These are phyloP conservation scores for Paramecium biaurelia DNA, from an alignment of 73 alveolate species.

Conservation along the genomic window DNA sequence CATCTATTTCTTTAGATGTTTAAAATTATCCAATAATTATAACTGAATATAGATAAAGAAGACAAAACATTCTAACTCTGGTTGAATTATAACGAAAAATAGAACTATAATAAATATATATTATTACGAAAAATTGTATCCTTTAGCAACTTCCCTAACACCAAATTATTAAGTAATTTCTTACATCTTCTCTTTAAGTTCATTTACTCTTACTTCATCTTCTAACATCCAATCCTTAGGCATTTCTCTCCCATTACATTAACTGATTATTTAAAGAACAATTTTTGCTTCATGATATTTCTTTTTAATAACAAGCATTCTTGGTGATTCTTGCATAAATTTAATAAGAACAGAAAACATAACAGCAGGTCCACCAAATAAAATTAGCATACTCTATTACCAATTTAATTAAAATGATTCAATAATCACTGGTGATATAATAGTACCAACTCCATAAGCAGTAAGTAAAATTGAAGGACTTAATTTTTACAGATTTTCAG, in stretches of 20 bases:
- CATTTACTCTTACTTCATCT: not conserved
- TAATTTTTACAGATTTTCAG: constrained; percentile 2
- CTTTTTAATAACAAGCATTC: not conserved
- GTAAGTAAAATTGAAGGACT: not conserved
- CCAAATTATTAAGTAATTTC: not conserved
- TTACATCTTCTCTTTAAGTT: not conserved
- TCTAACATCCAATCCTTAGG: constrained; percentile 40
- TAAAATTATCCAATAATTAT: not conserved
- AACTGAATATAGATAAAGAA: not conserved
- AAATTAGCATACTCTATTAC: not conserved
- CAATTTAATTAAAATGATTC: not conserved
- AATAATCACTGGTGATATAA: not conserved
- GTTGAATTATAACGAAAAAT: constrained; percentile 2
- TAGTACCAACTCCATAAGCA: not conserved
- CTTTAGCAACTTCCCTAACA: not conserved
- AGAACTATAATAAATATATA: not conserved
- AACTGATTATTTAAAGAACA: not conserved
- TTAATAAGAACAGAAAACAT: constrained; percentile 27
- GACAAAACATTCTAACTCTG: constrained; percentile 40
- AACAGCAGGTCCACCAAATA: constrained; percentile 47
- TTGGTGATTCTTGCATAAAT: constrained; percentile 27
- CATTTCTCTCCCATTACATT: not conserved
- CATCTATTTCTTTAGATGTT: not conserved
- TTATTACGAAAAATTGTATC: not conserved
- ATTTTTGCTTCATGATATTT: constrained; percentile 2